Evolutionary conservation across 2,329 filamentous ascomycete genomes (phyloP), one percentile per base, ranked within the genome.

Genomic region (Annulohypoxylon truncatum): DNA sequence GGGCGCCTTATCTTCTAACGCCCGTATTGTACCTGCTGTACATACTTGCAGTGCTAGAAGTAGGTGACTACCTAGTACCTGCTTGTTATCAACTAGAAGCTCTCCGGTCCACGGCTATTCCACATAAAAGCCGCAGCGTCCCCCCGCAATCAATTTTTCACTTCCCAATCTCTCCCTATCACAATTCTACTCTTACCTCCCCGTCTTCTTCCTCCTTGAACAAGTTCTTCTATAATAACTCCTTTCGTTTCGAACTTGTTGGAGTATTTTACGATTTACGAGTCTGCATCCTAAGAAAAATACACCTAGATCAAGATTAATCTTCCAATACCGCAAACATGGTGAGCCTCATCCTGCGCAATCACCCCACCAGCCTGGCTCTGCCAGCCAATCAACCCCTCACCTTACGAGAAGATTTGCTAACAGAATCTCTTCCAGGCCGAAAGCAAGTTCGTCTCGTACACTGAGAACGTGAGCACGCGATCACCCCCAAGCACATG

Each of bases 391-490:
- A 76, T 76, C 70, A 75, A 54, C 72, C 73, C 71, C 69, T 76
- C 71, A 66, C 56, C 61, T 76, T 73, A 76, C 74, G 71, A 64
- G 69, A 77, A 67, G 66, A 75, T 77, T 76, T 76, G 75, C 75
- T 77, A 77, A 77, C 73, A 73, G 71, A 73, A 73, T 73, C 63
- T 53, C 64, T 38, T 52, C 38, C 67, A 80, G 79, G 80, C 81
- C 81, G 78, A 83, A 74, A 74, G 71, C 68, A 64, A 71, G 38
- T 70, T 68, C 71, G 73, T 73, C 68, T 76, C 75, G 68, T 76
- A 76, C 66, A 76, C 75, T 68, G 74, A 74, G 73, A 77, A 76
- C 63, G 75, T 77, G 63, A 76, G 75, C 69, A 71, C 65, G 66
- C 70, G 61, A 67, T 53, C 63, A 48, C 22, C 10, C 47, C 35